A percentile compares a stretch with the other conserved stretches of the same genome.
Evolutionary conservation across 768 basidiomycete species (phyloP).

Genomic region (Boletus subcaerulescens): DNA sequence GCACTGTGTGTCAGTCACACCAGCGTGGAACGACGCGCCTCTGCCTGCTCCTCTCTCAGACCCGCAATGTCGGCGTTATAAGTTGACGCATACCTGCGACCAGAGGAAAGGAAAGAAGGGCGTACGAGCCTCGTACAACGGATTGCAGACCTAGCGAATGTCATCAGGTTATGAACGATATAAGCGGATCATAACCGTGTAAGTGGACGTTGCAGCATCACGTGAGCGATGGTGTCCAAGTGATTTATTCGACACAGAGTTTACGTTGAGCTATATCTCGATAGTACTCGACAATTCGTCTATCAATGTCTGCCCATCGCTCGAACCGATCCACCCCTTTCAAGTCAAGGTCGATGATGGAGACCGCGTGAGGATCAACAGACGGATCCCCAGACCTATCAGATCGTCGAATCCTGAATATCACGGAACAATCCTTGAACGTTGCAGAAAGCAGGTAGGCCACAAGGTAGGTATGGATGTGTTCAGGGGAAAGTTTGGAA

Average conservation of each 20-base stretch:
- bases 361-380: slow-evolving; percentile 40
- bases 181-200: slow-evolving; percentile 16
- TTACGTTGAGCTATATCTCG: slow-evolving; percentile 10
- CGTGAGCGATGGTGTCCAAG: neutral
- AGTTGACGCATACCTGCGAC: slow-evolving; percentile 39
- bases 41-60: slow-evolving; percentile 73
- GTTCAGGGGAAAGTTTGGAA: slow-evolving; percentile 35
- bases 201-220: neutral
- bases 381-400: slow-evolving; percentile 24
- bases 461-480: slow-evolving; percentile 61
- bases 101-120: neutral
- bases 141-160: slow-evolving; percentile 9
- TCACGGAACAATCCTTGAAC: slow-evolving; percentile 94
- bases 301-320: slow-evolving; percentile 75
- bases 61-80: slow-evolving; percentile 76
- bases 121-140: slow-evolving; percentile 3
- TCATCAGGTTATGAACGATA: slow-evolving; percentile 1
- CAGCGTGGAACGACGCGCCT: slow-evolving; percentile 45
- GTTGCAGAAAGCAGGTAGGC: slow-evolving; percentile 87
- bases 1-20: neutral
- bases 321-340: slow-evolving; percentile 65
- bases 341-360: slow-evolving; percentile 83
- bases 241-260: slow-evolving; percentile 21
- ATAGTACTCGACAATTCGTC: slow-evolving; percentile 56
- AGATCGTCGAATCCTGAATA: slow-evolving; percentile 37